Evolutionary conservation across 192 early-diverging fungal species (phyloP), one percentile per base, ranked within the genome.

Genomic region (Coemansia sp.): DNA sequence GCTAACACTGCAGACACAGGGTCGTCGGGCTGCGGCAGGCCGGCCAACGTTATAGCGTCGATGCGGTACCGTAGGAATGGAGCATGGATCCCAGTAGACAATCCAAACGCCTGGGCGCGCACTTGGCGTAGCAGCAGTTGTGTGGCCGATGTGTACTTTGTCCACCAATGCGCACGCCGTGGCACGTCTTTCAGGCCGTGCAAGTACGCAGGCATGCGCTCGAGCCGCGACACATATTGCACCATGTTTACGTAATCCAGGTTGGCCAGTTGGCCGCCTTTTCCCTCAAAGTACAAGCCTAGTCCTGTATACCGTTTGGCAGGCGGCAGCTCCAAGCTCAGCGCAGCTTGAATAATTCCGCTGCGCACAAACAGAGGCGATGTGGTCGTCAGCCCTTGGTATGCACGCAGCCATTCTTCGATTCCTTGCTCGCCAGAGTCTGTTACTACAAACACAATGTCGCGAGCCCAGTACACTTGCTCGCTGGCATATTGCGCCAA

Each of bases 231-330:
- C 19, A 90, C 84, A 22, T 74, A 62, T 18, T 85, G 82, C 16
- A 93, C 82, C 1, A 89, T 90, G 39, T 92, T 93, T 61, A 95
- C 83, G 58, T 94, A 82, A 72, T 98, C 96, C 29, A 95, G 85
- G 70, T 98, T 98, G 14, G 93, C 88, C 43, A 94, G 84, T 71
- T 94, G 92, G 4, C 96, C 96, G 70, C 92, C 93, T 16, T 94
- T 85, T 6, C 96, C 94, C 83, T 90, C 91, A 61, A 90, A 89
- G 65, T 85, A 87, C 51, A 94, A 72, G 14, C 89, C 93, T 22
- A 95, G 56, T 2, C 82, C 82, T 18, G 80, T 75, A 71, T 70
- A 76, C 13, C 41, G 49, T 35, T 87, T 69, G 3, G 78, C 83
- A 11, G 88, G 87, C 23, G 87, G 83, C 69, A 98, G 90, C 67